Base-by-base conservation (phyloP, 306 rosid species). In the Sicyos edulis region DNA sequence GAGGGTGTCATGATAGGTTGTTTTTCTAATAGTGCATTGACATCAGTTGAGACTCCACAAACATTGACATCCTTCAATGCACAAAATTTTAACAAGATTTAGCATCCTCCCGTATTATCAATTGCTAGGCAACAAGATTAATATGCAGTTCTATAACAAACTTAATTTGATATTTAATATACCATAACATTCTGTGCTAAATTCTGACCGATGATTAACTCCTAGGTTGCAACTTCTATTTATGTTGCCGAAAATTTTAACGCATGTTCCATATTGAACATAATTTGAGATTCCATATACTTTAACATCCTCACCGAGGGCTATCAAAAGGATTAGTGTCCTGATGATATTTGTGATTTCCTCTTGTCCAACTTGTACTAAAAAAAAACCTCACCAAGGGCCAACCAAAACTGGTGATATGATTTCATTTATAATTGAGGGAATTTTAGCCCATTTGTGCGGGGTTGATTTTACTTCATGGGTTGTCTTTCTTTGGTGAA, bases 341-440 rank as follows among this genome's bases (percentile, higher is more conserved):
- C n/a, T n/a, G n/a, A n/a, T n/a, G n/a, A n/a, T n/a, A n/a, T n/a
- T n/a, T n/a, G n/a, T n/a, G n/a, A n/a, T n/a, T n/a, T n/a, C n/a
- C n/a, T n/a, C n/a, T n/a, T n/a, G n/a, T n/a, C n/a, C n/a, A n/a
- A n/a, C n/a, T n/a, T n/a, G n/a, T n/a, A n/a, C n/a, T n/a, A n/a
- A n/a, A n/a, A 61, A 15, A 32, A 32, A 45, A 61, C 32, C 7
- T 61, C 21, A 2, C 45, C 9, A 8, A 34, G 7, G 44, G 16
- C 21, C 47, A 61, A 34, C 68, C 49, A n/a, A n/a, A n/a, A n/a
- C n/a, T n/a, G n/a, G n/a, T n/a, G 37, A 16, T 34, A 22, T 26
- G 40, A 58, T 29, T 62, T 32, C 49, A 62, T 62, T 62, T 62
- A 16, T 61, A 22, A 62, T 19, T 24, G 50, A 8, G 69, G 69